phyloP scores from a whole-genome alignment of 306 rosid genomes.

The Begonia peltatifolia region DNA sequence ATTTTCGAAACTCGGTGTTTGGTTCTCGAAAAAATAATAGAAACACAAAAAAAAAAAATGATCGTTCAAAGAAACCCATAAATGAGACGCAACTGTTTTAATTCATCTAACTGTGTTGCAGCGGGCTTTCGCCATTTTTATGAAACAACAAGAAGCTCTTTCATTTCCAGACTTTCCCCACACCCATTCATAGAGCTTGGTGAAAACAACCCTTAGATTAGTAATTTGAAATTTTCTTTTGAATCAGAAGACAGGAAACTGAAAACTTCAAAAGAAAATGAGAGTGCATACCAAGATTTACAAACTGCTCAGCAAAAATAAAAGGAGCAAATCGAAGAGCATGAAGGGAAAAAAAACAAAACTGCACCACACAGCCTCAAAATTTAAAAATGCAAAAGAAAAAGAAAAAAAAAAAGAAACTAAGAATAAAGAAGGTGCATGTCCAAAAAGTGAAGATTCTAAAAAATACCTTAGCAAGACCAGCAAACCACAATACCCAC shows the following conservation, averaged over 20 bases:
- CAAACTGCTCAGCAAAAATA: neutral
- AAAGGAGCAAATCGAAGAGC: neutral
- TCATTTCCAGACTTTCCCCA: conserved; percentile 4
- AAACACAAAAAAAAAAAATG: conserved; percentile 5
- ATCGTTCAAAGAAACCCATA: conserved; percentile 2
- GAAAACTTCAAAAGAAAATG: too few species aligned
- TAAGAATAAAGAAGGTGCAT: neutral
- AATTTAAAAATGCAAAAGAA: neutral
- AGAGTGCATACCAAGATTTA: neutral
- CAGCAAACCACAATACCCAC: neutral
- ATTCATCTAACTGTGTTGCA: neutral
- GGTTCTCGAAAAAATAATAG: conserved; percentile 21
- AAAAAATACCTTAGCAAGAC: neutral
- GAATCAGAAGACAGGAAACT: neutral
- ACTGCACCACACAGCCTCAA: too few species aligned
- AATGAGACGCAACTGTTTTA: neutral
- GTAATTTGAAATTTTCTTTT: conserved; percentile 3
- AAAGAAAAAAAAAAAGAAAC: neutral
- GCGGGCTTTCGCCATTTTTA: conserved; percentile 2
- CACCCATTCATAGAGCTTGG: conserved; percentile 2
- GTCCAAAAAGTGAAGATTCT: neutral
- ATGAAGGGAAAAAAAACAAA: too few species aligned
- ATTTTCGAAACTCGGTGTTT: conserved; percentile 11
- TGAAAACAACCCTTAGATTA: neutral
- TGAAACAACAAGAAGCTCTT: conserved; percentile 4